Evolutionary conservation across 495 filamentous ascomycete species (phyloP), one percentile per base, ranked within the genome.

Genomic region (Clohesyomyces aquaticus): DNA sequence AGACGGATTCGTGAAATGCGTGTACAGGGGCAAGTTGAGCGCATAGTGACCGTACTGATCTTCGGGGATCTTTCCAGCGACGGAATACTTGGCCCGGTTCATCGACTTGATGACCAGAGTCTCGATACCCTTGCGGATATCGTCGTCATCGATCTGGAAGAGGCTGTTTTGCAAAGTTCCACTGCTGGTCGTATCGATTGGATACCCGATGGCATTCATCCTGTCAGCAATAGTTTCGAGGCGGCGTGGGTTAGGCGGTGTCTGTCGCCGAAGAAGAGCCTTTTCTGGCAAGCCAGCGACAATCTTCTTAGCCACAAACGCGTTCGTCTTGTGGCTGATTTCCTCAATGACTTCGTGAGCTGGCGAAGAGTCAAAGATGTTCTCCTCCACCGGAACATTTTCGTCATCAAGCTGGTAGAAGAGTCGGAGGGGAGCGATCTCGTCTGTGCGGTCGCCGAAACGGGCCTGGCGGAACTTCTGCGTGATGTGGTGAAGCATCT

Each of bases 321-420:
- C 80, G 73, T 98, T 97, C 47, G 90, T 89, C 76, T 92, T 95
- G 81, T 95, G 87, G 73, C 89, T 86, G 16, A 98, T 78, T 78
- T 98, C 94, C 75, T 98, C 95, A 42, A 97, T 90, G 42, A 98
- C 82, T 76, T 98, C 95, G 61, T 92, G 93, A 14, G 93, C 89
- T 14, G 87, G 82, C 22, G 89, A 91, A 21, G 89, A 91, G 72
- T 96, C 88, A 72, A 98, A 98, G 57, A 98, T 90, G 78, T 98
- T 98, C 70, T 90, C 85, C 77, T 94, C 91, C 23, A 97, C 91
- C 0, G 93, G 94, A 35, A 97, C 91, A 73, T 97, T 97, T 80
- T 98, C 94, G 67, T 98, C 94, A 69, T 98, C 95, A n/a, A 97
- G 84, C 74, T 94, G 89, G 72, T 96, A 89, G 41, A 98, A 78